These are phyloP conservation scores for Phytopythium montanum DNA, from an alignment of 352 stramenopile genomes.

Conservation along the genomic window DNA sequence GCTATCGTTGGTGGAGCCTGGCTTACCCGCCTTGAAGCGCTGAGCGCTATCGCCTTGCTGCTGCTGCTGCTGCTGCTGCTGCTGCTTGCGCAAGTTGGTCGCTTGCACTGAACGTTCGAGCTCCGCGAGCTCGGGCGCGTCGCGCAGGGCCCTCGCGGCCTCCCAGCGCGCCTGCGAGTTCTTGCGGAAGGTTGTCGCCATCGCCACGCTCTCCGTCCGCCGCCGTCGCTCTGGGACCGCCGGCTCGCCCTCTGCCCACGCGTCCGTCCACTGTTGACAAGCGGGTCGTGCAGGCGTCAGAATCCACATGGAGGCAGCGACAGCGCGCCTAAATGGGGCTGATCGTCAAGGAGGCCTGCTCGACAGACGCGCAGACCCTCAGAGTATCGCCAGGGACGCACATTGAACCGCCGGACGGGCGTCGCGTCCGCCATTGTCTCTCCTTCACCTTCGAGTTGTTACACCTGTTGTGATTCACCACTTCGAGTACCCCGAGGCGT, in stretches of 20 bases:
- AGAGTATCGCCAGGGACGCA: background rate
- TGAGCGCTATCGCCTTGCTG: slow-evolving; percentile 11
- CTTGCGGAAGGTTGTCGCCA: slow-evolving; percentile 41
- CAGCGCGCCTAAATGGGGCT: too few relatives aligned
- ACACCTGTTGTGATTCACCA: too few relatives aligned
- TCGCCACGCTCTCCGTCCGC: slow-evolving; percentile 25
- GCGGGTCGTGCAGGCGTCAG: background rate
- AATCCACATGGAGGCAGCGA: background rate
- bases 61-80: slow-evolving; percentile 22
- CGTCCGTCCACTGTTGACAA: background rate
- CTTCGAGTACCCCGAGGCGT: too few relatives aligned
- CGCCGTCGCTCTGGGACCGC: slow-evolving; percentile 3
- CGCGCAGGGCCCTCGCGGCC: slow-evolving; percentile 35
- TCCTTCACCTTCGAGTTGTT: background rate
- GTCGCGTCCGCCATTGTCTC: slow-evolving; percentile 1
- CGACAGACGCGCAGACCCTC: too few relatives aligned
- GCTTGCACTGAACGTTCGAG: slow-evolving; percentile 23
- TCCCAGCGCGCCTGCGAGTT: slow-evolving; percentile 43
- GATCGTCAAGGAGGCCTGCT: background rate
- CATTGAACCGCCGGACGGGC: slow-evolving; percentile 3
- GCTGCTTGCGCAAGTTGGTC: slow-evolving; percentile 12
- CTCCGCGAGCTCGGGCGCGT: slow-evolving; percentile 36
- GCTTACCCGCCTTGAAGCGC: background rate
- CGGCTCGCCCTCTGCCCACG: background rate
- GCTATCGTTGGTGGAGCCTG: background rate